Evolutionary conservation across 2,329 filamentous ascomycete genomes (phyloP).

Genomic region (Pseudogymnoascus sp.): DNA sequence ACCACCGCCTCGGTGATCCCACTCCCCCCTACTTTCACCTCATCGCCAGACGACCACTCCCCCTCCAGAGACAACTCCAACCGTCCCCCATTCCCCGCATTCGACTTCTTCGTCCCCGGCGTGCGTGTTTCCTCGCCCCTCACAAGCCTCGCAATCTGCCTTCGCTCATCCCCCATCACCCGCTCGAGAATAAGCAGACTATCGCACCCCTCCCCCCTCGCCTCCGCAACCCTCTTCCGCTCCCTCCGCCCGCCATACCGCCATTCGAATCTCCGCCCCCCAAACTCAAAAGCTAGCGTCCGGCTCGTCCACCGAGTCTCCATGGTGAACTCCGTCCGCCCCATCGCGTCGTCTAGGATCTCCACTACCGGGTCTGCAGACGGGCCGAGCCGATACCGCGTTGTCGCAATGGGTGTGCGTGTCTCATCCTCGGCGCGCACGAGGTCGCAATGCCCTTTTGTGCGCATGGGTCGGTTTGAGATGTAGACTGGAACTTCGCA

Average conservation of each 20-base stretch:
- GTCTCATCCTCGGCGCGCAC: slow-evolving; percentile 34
- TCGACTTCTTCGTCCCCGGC: slow-evolving; percentile 31
- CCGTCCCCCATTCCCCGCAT: slow-evolving; percentile 40
- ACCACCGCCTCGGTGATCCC: slow-evolving; percentile 44
- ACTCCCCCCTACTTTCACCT: slow-evolving; percentile 24
- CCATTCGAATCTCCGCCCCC: slow-evolving; percentile 45
- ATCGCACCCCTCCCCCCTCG: slow-evolving; percentile 36
- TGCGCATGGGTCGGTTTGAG: slow-evolving; percentile 39
- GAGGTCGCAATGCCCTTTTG: slow-evolving; percentile 42
- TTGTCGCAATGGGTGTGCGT: slow-evolving; percentile 37
- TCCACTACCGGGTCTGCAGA: slow-evolving; percentile 41
- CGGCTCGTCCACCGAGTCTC: slow-evolving; percentile 35
- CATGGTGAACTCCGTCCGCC: slow-evolving; percentile 26
- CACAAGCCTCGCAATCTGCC: slow-evolving; percentile 36
- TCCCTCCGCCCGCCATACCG: slow-evolving; percentile 42
- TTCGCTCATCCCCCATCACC: slow-evolving; percentile 24
- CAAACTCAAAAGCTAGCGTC: slow-evolving; percentile 37
- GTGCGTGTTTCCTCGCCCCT: slow-evolving; percentile 35
- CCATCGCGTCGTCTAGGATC: not conserved
- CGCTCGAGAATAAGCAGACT: slow-evolving; percentile 44
- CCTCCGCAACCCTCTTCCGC: slow-evolving; percentile 36
- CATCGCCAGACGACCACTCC: slow-evolving; percentile 30
- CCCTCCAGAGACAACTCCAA: slow-evolving; percentile 36
- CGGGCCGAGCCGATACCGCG: slow-evolving; percentile 50
- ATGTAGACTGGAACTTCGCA: slow-evolving; percentile 39